Conservation (phyloP, 306 rosid genomes). For the Sindora glabra region DNA sequence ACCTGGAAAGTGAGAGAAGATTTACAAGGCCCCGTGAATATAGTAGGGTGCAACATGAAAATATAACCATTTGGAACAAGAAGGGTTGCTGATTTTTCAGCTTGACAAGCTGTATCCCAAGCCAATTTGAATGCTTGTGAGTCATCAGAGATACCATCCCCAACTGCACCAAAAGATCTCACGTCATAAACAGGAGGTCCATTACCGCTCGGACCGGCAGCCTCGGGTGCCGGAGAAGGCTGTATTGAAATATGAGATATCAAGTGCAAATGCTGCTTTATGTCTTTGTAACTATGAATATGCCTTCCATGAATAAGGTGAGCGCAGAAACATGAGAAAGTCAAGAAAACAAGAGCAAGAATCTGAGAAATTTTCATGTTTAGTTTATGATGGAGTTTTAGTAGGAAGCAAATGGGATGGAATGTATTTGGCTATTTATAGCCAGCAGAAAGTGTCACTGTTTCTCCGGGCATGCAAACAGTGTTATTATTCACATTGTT, state of each 20-base stretch:
- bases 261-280: not conserved
- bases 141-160: conserved; percentile 50
- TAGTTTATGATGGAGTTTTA: not conserved
- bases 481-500: conserved; percentile 6
- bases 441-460: not conserved
- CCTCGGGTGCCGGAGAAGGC: conserved; percentile 9
- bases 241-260: not conserved
- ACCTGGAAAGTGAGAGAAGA: conserved; percentile 23
- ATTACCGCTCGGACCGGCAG: not conserved
- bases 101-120: conserved; percentile 58
- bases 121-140: conserved; percentile 52
- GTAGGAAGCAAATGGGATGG: not conserved
- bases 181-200: conserved; percentile 24
- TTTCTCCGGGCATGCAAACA: conserved; percentile 2
- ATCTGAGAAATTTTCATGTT: conserved; percentile 6
- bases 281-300: not conserved
- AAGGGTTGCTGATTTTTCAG: conserved; percentile 22
- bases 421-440: not conserved
- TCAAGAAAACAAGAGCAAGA: not conserved
- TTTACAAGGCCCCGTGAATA: conserved; percentile 39
- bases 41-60: conserved; percentile 34
- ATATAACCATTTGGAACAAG: conserved; percentile 36
- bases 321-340: not conserved
- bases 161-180: conserved; percentile 52
- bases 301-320: not conserved